A percentile compares a stretch with the other conserved stretches of the same genome.
These are phyloP conservation scores for Blastocystis sp. DNA, from an alignment of 352 stramenopile genomes.

Conservation along the genomic window DNA sequence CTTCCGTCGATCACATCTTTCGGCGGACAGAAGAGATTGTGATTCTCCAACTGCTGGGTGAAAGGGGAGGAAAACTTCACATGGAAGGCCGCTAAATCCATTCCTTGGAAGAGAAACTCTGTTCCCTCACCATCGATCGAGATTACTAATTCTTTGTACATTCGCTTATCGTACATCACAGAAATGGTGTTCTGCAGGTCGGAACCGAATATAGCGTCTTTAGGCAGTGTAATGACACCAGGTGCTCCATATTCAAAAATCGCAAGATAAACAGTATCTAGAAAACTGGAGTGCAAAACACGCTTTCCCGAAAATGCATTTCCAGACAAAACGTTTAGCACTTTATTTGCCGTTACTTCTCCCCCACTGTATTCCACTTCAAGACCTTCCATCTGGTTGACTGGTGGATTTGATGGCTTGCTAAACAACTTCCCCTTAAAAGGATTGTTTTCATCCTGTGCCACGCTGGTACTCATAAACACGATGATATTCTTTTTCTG, in stretches of 20 bases:
- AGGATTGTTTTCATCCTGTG: neutral
- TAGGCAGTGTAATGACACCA: slow-evolving; percentile 9
- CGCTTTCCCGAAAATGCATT: slow-evolving; percentile 47
- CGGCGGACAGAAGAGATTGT: slow-evolving; percentile 47
- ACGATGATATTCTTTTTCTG: slow-evolving; percentile 40
- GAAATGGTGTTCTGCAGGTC: neutral
- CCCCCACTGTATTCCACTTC: neutral
- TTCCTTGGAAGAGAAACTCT: neutral
- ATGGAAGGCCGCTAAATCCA: neutral
- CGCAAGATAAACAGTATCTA: slow-evolving; percentile 23
- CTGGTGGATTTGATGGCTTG: neutral
- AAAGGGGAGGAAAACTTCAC: neutral
- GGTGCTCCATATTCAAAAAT: slow-evolving; percentile 37
- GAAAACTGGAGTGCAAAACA: neutral
- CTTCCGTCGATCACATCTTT: neutral
- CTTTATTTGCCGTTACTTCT: slow-evolving; percentile 6
- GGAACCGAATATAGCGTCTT: neutral
- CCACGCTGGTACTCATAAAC: slow-evolving; percentile 20
- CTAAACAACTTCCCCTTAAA: neutral
- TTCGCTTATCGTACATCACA: neutral
- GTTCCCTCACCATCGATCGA: neutral
- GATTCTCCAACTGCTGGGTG: neutral
- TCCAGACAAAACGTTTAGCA: slow-evolving; percentile 7
- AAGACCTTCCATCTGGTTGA: neutral
- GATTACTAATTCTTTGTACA: slow-evolving; percentile 46